Evolutionary conservation across 2,329 filamentous ascomycete species (phyloP), one percentile per base, ranked within the genome.

Genomic region (Botrytis deweyae): DNA sequence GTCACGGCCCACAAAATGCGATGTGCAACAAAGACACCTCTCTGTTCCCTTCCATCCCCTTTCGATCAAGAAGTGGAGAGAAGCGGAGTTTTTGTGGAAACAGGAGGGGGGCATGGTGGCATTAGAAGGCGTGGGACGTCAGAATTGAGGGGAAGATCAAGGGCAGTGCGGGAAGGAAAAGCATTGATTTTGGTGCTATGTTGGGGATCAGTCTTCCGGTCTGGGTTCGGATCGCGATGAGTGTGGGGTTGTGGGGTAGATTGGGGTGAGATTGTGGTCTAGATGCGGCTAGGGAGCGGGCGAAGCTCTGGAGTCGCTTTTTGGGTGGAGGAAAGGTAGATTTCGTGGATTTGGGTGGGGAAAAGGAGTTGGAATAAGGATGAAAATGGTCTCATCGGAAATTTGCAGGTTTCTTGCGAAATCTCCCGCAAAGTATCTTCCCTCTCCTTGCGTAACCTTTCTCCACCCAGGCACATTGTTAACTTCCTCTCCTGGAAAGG

Each of bases 1-100:
- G 65, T 68, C 65, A 68, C 65, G 65, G 65, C 65, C 65, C 65
- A 68, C 65, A 68, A 58, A 33, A 42, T 55, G 12, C 49, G 65
- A 68, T 40, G 52, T 68, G 65, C 65, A 68, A 68, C 65, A 68
- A 68, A 68, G 7, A 22, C 14, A 40, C 9, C 6, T 58, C 65
- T 42, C 25, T 62, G 10, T 25, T 25, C 10, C 36, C 36, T 36
- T 22, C 36, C 36, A 55, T 29, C 49, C 65, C 44, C 10, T 68
- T 68, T 58, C 36, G 49, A 42, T 16, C 25, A 22, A 8, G 36
- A 68, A 68, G 65, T 68, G 65, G 65, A 66, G 42, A 66, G 42
- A 49, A 66, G 42, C n/a, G 63, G 63, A 52, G 36, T 58, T 58
- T 68, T 68, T 68, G 65, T 68, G 65, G 65, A 42, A 42, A 68